Evolutionary conservation across 139 green algal genomes (phyloP), one percentile per base, ranked within the genome.

Genomic region (Volvox africanus): DNA sequence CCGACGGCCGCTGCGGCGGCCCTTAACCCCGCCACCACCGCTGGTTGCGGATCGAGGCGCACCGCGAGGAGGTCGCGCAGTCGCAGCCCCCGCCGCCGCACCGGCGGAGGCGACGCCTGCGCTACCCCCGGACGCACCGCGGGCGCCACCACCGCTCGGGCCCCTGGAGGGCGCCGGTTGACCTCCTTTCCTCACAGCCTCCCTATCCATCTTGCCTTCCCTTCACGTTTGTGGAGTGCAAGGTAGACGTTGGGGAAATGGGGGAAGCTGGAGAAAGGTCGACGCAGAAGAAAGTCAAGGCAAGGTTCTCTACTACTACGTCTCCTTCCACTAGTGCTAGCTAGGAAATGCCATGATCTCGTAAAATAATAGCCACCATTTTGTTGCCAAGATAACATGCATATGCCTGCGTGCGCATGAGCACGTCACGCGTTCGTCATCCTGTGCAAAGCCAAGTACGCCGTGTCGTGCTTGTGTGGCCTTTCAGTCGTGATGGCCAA

Each of bases 141-240:
- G 32, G 36, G 44, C 80, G 24, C 78, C 78, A 26, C 78, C 32
- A 6, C 22, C 13, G 65, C 44, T 55, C 9, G 44, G 44, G 9
- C 62, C 68, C 62, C 67, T 61, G 86, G 84, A n/a, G 55, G 76
- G 69, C 17, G 50, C 77, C 6, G 93, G 89, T 69, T 95, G 89
- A 24, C 93, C 95, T 3, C 88, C 93, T 5, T 55, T 55, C 1
- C 87, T 30, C 6, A 90, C 92, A 9, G 92, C 89, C 76, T 94
- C 61, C 16, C 95, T 90, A n/a, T 96, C 91, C 24, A 68, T 86
- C 89, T 96, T 96, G 50, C 95, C 95, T 32, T 69, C 37, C 94
- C 79, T 55, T 55, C 9, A 9, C 44, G 44, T 55, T 55, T 55
- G 44, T 92, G 81, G 1, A 61, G 76, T 21, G 16, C 21, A 61